Evolutionary conservation across 495 filamentous ascomycete genomes (phyloP), one percentile per base, ranked within the genome.

Genomic region (Elaphomyces granulatus): DNA sequence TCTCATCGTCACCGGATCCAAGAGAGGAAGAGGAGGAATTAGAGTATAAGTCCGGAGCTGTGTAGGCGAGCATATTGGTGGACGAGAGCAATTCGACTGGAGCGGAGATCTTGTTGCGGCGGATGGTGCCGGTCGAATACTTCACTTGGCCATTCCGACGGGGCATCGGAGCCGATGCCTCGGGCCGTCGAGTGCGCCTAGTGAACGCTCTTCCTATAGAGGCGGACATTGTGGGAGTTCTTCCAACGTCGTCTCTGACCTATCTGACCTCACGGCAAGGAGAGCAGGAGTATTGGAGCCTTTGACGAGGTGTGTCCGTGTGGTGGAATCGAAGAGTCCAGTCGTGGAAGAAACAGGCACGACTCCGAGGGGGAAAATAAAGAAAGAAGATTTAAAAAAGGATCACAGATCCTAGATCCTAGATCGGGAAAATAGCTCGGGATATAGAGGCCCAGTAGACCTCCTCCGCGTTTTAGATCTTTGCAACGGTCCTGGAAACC

Each of bases 1-100:
- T 80, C 36, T 81, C 78, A 45, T 77, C 70, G n/a, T n/a, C n/a
- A 26, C 60, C 63, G 17, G 75, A 77, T 21, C 56, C 58, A 38
- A 71, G 54, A 4, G 67, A 74, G 17, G 71, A 66, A 7, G 70
- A 64, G 0, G 80, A 77, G 1, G 74, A 68, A 0, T 70, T 61
- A 40, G 68, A 72, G 47, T 64, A 70, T 46, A 85, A 70, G 54
- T 86, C 79, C 18, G 90, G 92, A 8, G 90, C 87, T 51, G 87
- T 87, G 69, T 90, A 94, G 14, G 83, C 81, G 14, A 94, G 78
- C 77, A 87, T 84, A 56, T 96, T 98, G 42, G 92, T 96, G 3
- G 92, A 94, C 15, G 88, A 93, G 19, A 94, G 60, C 33, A 98
- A 68, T 56, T 83, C 78, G 34, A 95, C 68, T 2, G 90, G 90